A percentile compares a stretch with the other conserved stretches of the same genome.
Evolutionary conservation across 2,329 filamentous ascomycete species (phyloP).

Genomic region (Colletotrichum viniferum): DNA sequence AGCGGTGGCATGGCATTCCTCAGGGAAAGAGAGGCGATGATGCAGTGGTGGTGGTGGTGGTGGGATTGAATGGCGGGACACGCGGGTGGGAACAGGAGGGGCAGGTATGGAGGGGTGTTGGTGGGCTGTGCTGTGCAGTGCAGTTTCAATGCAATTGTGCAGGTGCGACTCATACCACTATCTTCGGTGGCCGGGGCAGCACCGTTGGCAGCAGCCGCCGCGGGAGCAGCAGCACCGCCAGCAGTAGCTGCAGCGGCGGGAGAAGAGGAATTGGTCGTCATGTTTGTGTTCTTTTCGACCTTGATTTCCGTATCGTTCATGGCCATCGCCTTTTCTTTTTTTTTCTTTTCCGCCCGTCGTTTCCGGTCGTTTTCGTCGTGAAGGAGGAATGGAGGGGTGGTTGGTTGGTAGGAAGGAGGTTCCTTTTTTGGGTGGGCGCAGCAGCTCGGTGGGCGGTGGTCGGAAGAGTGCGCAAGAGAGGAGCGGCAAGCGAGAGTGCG

Average conservation of each 20-base stretch:
- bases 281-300: constrained; percentile 39
- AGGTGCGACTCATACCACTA: constrained; percentile 41
- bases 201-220: constrained; percentile 27
- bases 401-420: constrained; percentile 25
- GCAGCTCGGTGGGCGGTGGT: background rate
- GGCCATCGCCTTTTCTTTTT: constrained; percentile 35
- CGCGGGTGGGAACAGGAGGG: constrained; percentile 30
- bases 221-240: constrained; percentile 25
- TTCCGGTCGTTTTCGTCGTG: constrained; percentile 7
- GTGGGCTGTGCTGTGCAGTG: background rate
- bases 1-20: background rate
- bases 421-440: constrained; percentile 22
- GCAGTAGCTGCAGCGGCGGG: constrained; percentile 31
- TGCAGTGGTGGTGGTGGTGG: constrained; percentile 22
- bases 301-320: constrained; percentile 43
- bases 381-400: constrained; percentile 26
- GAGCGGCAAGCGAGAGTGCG: constrained; percentile 20
- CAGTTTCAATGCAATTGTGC: constrained; percentile 3
- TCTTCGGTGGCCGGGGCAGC: constrained; percentile 37
- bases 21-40: background rate
- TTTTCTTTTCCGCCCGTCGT: constrained; percentile 29
- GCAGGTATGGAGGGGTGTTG: constrained; percentile 27
- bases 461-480: constrained; percentile 1
- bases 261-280: constrained; percentile 38
- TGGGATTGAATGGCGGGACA: background rate